Percentiles rank a stretch among this genome's conserved stretches.
Conservation (phyloP, 371 early-diverging fungal genomes). For the Batrachochytrium dendrobatidis region DNA sequence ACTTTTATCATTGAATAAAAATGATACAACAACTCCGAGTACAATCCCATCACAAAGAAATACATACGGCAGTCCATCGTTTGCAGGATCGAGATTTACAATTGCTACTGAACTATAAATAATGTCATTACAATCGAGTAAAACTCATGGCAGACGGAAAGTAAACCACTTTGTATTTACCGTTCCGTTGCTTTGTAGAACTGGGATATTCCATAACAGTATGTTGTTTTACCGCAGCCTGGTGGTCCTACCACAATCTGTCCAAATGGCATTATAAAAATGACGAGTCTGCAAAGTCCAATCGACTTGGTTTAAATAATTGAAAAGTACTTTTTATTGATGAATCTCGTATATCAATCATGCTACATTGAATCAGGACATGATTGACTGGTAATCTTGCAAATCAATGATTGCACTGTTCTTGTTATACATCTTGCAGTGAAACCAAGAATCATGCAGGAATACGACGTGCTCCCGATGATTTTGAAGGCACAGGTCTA, state of each 20-base stretch:
- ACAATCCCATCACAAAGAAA: too few species aligned
- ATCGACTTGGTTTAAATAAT: too few species aligned
- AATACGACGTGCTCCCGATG: too few species aligned
- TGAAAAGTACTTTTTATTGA: too few species aligned
- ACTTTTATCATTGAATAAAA: too few species aligned
- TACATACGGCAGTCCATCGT: constrained; percentile 34
- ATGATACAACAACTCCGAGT: not conserved
- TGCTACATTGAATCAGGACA: too few species aligned
- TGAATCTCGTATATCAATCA: too few species aligned
- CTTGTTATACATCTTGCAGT: too few species aligned
- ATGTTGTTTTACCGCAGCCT: constrained; percentile 97
- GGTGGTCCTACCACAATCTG: constrained; percentile 95
- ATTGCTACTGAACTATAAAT: constrained; percentile 59
- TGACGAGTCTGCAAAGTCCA: not conserved
- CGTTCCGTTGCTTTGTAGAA: constrained; percentile 73
- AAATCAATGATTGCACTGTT: too few species aligned
- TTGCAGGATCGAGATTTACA: constrained; percentile 65
- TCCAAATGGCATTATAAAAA: constrained; percentile 32
- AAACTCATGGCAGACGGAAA: constrained; percentile 1
- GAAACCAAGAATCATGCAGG: too few species aligned
- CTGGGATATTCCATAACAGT: constrained; percentile 88
- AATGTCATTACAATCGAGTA: not conserved
- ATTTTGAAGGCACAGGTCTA: too few species aligned
- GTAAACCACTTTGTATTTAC: constrained; percentile 34
- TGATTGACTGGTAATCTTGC: too few species aligned